Evolutionary conservation across 2,329 filamentous ascomycete genomes (phyloP).

Genomic region (Fusarium sp.): DNA sequence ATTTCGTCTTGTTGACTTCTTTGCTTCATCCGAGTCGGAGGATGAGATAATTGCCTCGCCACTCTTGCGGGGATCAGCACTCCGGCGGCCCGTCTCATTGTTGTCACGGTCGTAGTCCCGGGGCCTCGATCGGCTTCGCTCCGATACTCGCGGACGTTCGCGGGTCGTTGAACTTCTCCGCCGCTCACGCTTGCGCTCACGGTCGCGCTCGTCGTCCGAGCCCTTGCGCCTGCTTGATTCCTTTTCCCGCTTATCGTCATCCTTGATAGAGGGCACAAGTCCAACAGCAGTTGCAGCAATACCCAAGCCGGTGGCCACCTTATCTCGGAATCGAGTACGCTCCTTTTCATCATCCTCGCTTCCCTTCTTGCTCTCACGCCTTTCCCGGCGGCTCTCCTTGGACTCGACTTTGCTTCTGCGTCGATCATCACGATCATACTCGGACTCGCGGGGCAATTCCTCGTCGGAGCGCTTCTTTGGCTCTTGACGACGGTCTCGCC

Average conservation of each 20-base stretch:
- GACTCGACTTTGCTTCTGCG: conserved; percentile 42
- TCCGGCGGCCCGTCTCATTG: conserved; percentile 51
- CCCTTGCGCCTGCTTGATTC: conserved; percentile 46
- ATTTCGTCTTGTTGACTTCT: conserved; percentile 52
- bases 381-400: conserved; percentile 46
- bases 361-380: conserved; percentile 46
- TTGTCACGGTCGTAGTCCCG: conserved; percentile 39
- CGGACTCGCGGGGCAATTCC: conserved; percentile 43
- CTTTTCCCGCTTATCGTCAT: conserved; percentile 54
- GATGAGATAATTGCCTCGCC: conserved; percentile 51
- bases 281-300: conserved; percentile 63
- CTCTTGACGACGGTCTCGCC: conserved; percentile 53
- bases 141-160: conserved; percentile 28
- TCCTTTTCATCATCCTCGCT: conserved; percentile 55
- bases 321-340: conserved; percentile 60
- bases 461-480: conserved; percentile 48
- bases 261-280: conserved; percentile 52
- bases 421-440: conserved; percentile 46
- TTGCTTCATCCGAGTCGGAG: conserved; percentile 58
- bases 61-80: conserved; percentile 53
- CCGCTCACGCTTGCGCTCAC: conserved; percentile 35
- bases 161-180: conserved; percentile 35
- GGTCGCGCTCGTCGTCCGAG: conserved; percentile 48
- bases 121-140: conserved; percentile 34
- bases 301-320: conserved; percentile 60